Percentiles rank a stretch among this genome's conserved stretches.
Conservation (phyloP, 805 yeast species). For the Yamadazyma kitorensis region DNA sequence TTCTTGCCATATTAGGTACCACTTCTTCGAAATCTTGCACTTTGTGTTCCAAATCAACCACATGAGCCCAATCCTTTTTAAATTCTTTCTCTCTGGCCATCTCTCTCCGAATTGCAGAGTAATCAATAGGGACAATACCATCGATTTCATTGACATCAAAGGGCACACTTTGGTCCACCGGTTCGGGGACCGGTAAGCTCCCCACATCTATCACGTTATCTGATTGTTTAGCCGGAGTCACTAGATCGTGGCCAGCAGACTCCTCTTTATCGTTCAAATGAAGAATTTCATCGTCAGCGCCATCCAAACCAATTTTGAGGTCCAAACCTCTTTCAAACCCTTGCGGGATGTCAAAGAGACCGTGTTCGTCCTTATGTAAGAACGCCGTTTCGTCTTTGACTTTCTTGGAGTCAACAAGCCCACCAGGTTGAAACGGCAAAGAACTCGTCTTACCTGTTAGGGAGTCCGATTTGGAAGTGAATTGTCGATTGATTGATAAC, state of each 20-base stretch:
- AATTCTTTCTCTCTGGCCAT: conserved; percentile 23
- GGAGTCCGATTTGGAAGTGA: conserved; percentile 58
- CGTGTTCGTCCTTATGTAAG: conserved; percentile 63
- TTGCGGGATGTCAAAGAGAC: conserved; percentile 79
- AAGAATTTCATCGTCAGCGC: conserved; percentile 19
- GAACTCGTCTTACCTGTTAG: conserved; percentile 69
- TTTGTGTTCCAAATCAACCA: conserved; percentile 80
- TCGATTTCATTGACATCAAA: conserved; percentile 46
- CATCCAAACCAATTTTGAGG: too few species aligned
- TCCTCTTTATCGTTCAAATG: conserved; percentile 29
- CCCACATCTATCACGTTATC: background rate
- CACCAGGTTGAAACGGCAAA: conserved; percentile 94
- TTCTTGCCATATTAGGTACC: conserved; percentile 89
- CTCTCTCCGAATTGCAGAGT: conserved; percentile 18
- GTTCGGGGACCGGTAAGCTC: background rate
- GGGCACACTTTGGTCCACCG: background rate
- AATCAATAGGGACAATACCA: conserved; percentile 39
- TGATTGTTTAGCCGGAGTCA: background rate
- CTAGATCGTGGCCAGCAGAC: conserved; percentile 34
- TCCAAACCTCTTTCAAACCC: conserved; percentile 77
- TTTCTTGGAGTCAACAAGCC: conserved; percentile 35
- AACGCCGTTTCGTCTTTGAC: conserved; percentile 32
- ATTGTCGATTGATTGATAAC: conserved; percentile 66
- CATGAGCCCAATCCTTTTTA: conserved; percentile 88
- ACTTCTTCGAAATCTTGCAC: conserved; percentile 83